Percentiles rank a stretch among this genome's conserved stretches.
These are phyloP conservation scores for Rhodotorula diobovata DNA, from an alignment of 768 basidiomycete species.

Conservation along the genomic window DNA sequence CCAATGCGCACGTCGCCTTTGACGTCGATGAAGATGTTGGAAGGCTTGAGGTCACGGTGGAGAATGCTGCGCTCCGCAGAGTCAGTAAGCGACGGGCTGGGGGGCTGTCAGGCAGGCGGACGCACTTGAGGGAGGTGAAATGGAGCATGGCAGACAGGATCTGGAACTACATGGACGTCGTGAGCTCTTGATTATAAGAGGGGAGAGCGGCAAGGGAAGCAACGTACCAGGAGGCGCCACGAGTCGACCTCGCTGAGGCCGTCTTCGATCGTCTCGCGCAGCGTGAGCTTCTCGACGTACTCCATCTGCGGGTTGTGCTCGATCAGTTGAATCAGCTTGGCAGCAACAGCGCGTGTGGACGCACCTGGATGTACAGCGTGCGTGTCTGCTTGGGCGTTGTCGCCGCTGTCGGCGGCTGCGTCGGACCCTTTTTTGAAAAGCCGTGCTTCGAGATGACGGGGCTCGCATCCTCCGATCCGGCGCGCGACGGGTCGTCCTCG, in stretches of 20 bases:
- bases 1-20: conserved; percentile 40
- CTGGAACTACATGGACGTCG: conserved; percentile 35
- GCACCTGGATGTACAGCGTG: conserved; percentile 43
- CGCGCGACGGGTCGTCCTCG: conserved; percentile 28
- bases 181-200: no score
- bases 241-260: conserved; percentile 41
- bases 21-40: conserved; percentile 40
- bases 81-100: no score
- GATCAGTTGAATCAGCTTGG: background rate
- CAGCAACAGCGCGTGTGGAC: background rate
- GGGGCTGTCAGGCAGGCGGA: no score
- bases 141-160: conserved; percentile 43
- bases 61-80: conserved; percentile 35
- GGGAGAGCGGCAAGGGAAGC: no score
- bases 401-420: background rate
- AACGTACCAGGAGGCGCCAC: conserved; percentile 29
- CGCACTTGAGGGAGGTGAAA: conserved; percentile 42
- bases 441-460: background rate
- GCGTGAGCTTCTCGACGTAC: conserved; percentile 39
- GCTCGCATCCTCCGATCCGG: background rate
- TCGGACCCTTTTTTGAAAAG: background rate
- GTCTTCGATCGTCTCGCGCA: conserved; percentile 42
- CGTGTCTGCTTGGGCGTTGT: conserved; percentile 30
- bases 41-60: conserved; percentile 43
- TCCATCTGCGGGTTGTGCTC: conserved; percentile 6